Conservation (phyloP, 352 stramenopile species). For the Phytophthora sojae region DNA sequence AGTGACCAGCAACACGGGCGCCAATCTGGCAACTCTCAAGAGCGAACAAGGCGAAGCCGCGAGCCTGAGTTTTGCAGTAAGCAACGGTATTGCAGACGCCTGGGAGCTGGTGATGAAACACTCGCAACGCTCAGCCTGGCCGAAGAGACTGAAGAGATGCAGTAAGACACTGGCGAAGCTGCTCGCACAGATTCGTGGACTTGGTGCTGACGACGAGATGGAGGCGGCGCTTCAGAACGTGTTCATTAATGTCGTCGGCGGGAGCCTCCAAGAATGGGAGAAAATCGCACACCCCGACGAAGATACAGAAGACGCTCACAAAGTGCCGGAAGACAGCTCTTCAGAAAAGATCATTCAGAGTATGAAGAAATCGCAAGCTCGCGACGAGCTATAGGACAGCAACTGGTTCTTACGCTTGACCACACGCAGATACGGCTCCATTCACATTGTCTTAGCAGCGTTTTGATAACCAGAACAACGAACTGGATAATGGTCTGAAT, state of each 20-base stretch:
- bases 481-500: constrained; percentile 11
- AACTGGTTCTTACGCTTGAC: neutral
- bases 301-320: constrained; percentile 3
- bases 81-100: constrained; percentile 56
- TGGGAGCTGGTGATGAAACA: constrained; percentile 59
- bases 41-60: constrained; percentile 14
- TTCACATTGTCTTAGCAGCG: constrained; percentile 11
- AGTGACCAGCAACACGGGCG: constrained; percentile 46
- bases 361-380: constrained; percentile 20
- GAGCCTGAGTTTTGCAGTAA: constrained; percentile 39
- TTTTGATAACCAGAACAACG: constrained; percentile 17
- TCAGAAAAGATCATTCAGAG: constrained; percentile 7
- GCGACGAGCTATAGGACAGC: constrained; percentile 33
- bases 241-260: constrained; percentile 50
- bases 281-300: constrained; percentile 15
- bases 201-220: constrained; percentile 28
- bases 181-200: constrained; percentile 24
- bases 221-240: constrained; percentile 52
- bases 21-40: constrained; percentile 30
- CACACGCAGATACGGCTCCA: constrained; percentile 8
- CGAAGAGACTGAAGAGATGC: constrained; percentile 49
- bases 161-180: constrained; percentile 33
- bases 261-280: constrained; percentile 49
- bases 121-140: constrained; percentile 48
- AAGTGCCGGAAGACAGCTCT: neutral